phyloP scores from a whole-genome alignment of 441 rosid species.

The Erodium trifolium region DNA sequence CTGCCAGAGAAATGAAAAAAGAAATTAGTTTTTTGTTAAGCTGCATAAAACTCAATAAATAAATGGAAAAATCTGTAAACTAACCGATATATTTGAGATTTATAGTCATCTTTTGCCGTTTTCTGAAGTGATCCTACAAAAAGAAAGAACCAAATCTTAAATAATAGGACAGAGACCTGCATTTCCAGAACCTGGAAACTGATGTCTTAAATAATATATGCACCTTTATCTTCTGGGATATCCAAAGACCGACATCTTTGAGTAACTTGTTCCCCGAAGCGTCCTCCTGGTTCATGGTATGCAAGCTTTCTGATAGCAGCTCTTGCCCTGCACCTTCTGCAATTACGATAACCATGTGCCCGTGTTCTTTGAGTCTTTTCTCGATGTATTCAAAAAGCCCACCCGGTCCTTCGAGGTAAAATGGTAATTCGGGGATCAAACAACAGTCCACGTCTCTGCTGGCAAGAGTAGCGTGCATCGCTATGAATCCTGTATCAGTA shows the following conservation, averaged over 20 bases:
- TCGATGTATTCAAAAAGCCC: conserved; percentile 81
- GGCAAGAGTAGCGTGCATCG: conserved; percentile 92
- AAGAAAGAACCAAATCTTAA: conserved; percentile 4
- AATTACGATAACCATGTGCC: conserved; percentile 59
- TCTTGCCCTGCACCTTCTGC: conserved; percentile 63
- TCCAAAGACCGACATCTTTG: conserved; percentile 76
- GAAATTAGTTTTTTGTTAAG: not conserved
- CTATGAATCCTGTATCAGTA: conserved; percentile 66
- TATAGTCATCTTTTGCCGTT: conserved; percentile 41
- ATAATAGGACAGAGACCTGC: not conserved
- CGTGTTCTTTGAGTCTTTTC: conserved; percentile 61
- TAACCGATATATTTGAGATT: conserved; percentile 70
- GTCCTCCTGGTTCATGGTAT: conserved; percentile 42
- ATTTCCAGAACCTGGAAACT: not conserved
- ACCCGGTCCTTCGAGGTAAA: conserved; percentile 84
- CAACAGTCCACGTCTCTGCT: conserved; percentile 97
- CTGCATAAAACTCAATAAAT: not conserved
- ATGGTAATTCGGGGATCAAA: conserved; percentile 92
- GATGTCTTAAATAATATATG: not conserved
- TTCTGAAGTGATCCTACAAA: conserved; percentile 63
- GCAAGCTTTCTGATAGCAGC: conserved; percentile 36
- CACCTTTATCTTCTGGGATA: conserved; percentile 85
- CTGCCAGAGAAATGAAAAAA: not conserved
- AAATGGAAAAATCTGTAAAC: not conserved
- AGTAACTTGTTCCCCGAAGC: conserved; percentile 95